Percentiles rank a stretch among this genome's conserved stretches.
Conservation (phyloP, 1,139 yeast species). For the Kodamaea suecica region DNA sequence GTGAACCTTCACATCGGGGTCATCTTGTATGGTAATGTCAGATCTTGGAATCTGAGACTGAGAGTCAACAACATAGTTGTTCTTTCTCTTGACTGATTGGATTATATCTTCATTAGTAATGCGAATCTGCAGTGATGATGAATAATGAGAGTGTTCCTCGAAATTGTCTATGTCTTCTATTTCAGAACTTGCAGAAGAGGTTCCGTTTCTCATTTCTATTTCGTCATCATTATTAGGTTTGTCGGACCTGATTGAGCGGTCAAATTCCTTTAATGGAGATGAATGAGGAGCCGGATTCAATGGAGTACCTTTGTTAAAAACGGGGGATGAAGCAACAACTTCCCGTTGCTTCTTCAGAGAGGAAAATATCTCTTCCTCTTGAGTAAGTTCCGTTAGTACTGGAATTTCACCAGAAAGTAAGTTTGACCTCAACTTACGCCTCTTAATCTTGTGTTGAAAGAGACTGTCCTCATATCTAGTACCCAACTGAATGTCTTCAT, state of each 20-base stretch:
- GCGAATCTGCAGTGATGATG: slow-evolving; percentile 1
- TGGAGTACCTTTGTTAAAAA: slow-evolving; percentile 7
- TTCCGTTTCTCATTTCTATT: slow-evolving; percentile 1
- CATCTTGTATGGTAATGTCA: slow-evolving; percentile 7
- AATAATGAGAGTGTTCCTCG: neutral
- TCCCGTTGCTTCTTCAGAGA: slow-evolving; percentile 8
- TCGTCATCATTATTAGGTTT: slow-evolving; percentile 7
- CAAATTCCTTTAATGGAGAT: slow-evolving; percentile 14
- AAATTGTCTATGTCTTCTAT: slow-evolving; percentile 1
- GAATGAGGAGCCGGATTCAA: slow-evolving; percentile 11
- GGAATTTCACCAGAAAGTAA: neutral
- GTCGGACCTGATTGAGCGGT: slow-evolving; percentile 9
- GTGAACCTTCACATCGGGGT: neutral
- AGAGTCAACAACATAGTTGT: slow-evolving; percentile 10
- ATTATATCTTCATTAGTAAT: slow-evolving; percentile 2
- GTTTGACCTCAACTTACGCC: slow-evolving; percentile 7
- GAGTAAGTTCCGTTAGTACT: neutral
- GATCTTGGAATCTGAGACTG: slow-evolving; percentile 7
- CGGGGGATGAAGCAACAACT: slow-evolving; percentile 17
- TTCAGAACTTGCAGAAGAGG: slow-evolving; percentile 1
- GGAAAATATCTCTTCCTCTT: slow-evolving; percentile 1
- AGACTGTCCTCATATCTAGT: slow-evolving; percentile 15
- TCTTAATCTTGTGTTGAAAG: slow-evolving; percentile 12
- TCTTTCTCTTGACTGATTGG: slow-evolving; percentile 4
- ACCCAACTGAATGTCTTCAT: slow-evolving; percentile 1